phyloP scores from a whole-genome alignment of 192 early-diverging fungal species.

The Coemansia sp. region DNA sequence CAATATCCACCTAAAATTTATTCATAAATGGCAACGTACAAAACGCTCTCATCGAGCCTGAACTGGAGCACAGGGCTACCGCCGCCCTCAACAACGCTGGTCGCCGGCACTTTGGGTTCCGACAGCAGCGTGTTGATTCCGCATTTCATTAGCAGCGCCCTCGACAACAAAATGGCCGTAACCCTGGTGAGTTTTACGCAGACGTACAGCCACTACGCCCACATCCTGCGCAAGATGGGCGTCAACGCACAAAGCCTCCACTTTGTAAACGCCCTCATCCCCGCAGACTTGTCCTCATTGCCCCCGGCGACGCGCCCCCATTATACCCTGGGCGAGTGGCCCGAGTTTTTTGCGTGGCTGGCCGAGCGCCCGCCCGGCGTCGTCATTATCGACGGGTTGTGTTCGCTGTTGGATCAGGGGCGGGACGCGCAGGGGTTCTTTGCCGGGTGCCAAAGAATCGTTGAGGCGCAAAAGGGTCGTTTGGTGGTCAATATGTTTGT shows the following conservation, averaged over 20 bases:
- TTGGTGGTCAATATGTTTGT: slow-evolving; percentile 27
- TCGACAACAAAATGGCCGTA: not conserved
- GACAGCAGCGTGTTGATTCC: slow-evolving; percentile 19
- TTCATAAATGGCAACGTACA: slow-evolving; percentile 7
- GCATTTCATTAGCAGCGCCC: slow-evolving; percentile 16
- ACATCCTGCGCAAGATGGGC: slow-evolving; percentile 50
- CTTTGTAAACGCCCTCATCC: slow-evolving; percentile 29
- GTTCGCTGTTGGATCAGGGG: slow-evolving; percentile 31
- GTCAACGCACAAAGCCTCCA: slow-evolving; percentile 18
- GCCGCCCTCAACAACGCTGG: slow-evolving; percentile 15
- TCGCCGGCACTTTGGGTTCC: slow-evolving; percentile 16
- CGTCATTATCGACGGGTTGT: slow-evolving; percentile 32
- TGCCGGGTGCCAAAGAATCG: slow-evolving; percentile 20
- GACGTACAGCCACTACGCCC: slow-evolving; percentile 45
- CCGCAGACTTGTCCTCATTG: not conserved
- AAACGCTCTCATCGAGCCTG: slow-evolving; percentile 31
- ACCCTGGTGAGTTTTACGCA: slow-evolving; percentile 31
- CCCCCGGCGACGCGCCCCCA: slow-evolving; percentile 27
- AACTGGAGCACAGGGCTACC: slow-evolving; percentile 40
- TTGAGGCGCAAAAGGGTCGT: not conserved
- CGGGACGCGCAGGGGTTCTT: slow-evolving; percentile 12
- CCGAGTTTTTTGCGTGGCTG: slow-evolving; percentile 24
- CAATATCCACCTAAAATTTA: too few relatives aligned
- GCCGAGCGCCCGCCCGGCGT: slow-evolving; percentile 1
- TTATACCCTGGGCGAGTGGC: slow-evolving; percentile 24